A percentile compares a stretch with the other conserved stretches of the same genome.
These are phyloP conservation scores for Medicago lupulina DNA, from an alignment of 306 rosid species.

Conservation along the genomic window DNA sequence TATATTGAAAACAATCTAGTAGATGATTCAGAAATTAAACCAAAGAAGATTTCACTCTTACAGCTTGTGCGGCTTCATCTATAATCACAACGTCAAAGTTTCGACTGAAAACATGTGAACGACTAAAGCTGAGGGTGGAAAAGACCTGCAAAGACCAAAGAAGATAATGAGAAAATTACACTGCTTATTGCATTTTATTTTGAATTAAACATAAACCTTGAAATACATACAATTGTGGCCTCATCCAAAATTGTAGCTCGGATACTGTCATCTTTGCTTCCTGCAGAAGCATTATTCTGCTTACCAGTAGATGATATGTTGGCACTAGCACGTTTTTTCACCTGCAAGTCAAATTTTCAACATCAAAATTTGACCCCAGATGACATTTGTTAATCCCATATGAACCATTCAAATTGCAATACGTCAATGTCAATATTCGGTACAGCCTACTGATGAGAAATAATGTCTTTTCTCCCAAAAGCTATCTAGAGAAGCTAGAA, in stretches of 20 bases:
- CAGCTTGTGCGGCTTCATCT: constrained; percentile 99
- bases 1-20: constrained; percentile 33
- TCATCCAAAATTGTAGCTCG: constrained; percentile 83
- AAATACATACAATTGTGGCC: constrained; percentile 78
- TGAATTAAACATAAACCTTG: constrained; percentile 26
- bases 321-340: constrained; percentile 54
- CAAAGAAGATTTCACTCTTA: constrained; percentile 52
- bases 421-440: neutral
- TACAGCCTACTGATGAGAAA: neutral
- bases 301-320: constrained; percentile 62
- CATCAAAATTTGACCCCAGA: constrained; percentile 36
- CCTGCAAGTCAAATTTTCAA: constrained; percentile 55
- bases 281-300: constrained; percentile 64
- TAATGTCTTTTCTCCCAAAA: neutral
- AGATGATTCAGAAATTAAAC: constrained; percentile 28
- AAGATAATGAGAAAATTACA: constrained; percentile 42
- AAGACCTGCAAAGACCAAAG: constrained; percentile 74
- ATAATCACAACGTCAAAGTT: constrained; percentile 92
- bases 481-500: neutral
- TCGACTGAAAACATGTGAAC: constrained; percentile 74
- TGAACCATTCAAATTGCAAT: constrained; percentile 24
- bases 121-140: constrained; percentile 95
- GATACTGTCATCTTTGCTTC: constrained; percentile 67
- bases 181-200: constrained; percentile 18
- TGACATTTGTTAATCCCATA: constrained; percentile 15